A percentile compares a stretch with the other conserved stretches of the same genome.
phyloP scores from a whole-genome alignment of 768 basidiomycete genomes.

The Suillus occidentalis region DNA sequence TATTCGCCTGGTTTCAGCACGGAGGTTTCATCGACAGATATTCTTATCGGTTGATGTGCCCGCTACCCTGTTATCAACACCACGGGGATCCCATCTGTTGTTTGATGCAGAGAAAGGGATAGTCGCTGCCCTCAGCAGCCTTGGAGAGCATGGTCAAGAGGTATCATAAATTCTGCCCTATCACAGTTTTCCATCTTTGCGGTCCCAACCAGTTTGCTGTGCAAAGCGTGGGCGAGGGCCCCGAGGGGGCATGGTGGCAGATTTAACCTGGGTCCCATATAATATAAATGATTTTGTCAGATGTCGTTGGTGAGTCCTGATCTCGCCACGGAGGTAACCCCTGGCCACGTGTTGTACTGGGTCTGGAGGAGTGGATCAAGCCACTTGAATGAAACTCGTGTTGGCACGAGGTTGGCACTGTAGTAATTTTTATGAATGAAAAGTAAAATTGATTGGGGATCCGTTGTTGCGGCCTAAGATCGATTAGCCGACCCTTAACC shows the following conservation, averaged over 20 bases:
- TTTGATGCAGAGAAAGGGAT: conserved; percentile 64
- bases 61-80: conserved; percentile 38
- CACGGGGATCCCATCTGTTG: conserved; percentile 47
- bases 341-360: not conserved
- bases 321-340: not conserved
- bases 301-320: not conserved
- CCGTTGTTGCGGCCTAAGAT: conserved; percentile 9
- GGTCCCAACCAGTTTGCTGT: not conserved
- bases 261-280: not conserved
- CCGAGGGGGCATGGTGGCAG: not conserved
- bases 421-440: not conserved
- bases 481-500: conserved; percentile 34
- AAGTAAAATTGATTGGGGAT: conserved; percentile 10
- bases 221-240: not conserved
- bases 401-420: not conserved
- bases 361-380: not conserved
- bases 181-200: not conserved
- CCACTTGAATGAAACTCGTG: not conserved
- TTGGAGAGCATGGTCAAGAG: conserved; percentile 20
- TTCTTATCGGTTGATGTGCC: conserved; percentile 71
- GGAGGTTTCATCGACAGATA: conserved; percentile 63
- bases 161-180: not conserved
- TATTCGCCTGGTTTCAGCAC: conserved; percentile 42
- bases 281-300: not conserved
- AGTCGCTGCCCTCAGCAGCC: conserved; percentile 44